phyloP scores from a whole-genome alignment of 75 land plant species.

The Adiantum capillusveneris region DNA sequence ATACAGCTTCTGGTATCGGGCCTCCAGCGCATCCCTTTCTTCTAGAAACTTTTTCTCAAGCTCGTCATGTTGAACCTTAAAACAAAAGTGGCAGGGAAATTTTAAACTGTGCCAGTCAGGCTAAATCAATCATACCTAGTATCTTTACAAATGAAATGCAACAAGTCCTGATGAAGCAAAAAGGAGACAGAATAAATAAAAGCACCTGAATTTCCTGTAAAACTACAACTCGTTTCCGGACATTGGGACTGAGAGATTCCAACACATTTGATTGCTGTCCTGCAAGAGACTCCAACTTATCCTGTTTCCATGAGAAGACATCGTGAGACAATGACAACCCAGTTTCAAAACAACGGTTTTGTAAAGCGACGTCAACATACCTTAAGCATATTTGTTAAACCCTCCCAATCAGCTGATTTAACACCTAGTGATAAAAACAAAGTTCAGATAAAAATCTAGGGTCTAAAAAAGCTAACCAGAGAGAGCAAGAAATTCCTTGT shows the following conservation, averaged over 20 bases:
- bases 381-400: not conserved
- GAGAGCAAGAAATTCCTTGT: not conserved
- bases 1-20: slow-evolving; percentile 84
- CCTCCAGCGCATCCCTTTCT: slow-evolving; percentile 78
- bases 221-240: slow-evolving; percentile 53
- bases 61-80: slow-evolving; percentile 67
- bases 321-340: not conserved
- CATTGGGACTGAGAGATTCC: slow-evolving; percentile 48
- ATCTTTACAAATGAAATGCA: too few relatives aligned
- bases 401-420: not conserved
- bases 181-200: not conserved
- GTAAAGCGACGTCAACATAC: not conserved
- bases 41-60: slow-evolving; percentile 75
- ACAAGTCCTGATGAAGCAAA: not conserved
- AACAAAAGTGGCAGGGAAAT: too few relatives aligned
- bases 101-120: too few relatives aligned
- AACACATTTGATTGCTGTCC: slow-evolving; percentile 59
- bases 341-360: not conserved
- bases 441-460: not conserved
- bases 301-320: slow-evolving; percentile 21
- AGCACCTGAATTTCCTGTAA: slow-evolving; percentile 70
- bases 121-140: too few relatives aligned
- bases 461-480: not conserved
- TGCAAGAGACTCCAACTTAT: slow-evolving; percentile 55
- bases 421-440: not conserved